phyloP scores from a whole-genome alignment of 257 asterid genomes.

The Ajuga chamaepitys region DNA sequence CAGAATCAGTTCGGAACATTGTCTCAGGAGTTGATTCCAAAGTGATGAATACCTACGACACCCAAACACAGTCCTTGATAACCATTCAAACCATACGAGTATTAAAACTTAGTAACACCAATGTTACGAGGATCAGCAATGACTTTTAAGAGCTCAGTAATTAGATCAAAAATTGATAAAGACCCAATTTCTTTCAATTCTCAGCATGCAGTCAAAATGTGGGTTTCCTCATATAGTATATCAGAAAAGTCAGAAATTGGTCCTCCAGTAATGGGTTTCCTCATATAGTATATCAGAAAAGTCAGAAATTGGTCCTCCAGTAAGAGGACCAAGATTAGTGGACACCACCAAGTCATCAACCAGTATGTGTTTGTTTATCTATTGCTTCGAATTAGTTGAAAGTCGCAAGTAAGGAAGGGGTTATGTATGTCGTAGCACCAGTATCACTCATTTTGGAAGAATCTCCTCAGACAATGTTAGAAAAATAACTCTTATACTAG shows the following conservation, averaged over 20 bases:
- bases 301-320: background rate
- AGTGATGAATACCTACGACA: slow-evolving; percentile 56
- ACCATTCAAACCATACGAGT: slow-evolving; percentile 2
- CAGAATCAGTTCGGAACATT: slow-evolving; percentile 76
- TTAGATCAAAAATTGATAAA: background rate
- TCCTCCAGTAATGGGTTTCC: background rate
- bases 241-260: background rate
- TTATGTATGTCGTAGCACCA: slow-evolving; percentile 5
- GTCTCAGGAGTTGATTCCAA: slow-evolving; percentile 76
- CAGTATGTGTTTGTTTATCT: background rate
- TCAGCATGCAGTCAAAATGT: background rate
- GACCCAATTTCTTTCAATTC: background rate
- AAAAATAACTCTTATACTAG: background rate
- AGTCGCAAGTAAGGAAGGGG: slow-evolving; percentile 2
- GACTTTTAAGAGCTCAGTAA: background rate
- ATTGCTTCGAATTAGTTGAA: background rate
- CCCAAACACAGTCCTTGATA: slow-evolving; percentile 18
- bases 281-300: background rate
- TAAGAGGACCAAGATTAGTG: background rate
- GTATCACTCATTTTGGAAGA: background rate
- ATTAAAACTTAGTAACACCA: slow-evolving; percentile 3
- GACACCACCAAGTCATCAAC: background rate
- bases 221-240: background rate
- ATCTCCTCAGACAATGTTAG: background rate
- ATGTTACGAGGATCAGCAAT: background rate